A percentile compares a stretch with the other conserved stretches of the same genome.
These are phyloP conservation scores for Entomortierella chlamydospora DNA, from an alignment of 192 early-diverging fungal genomes.

Conservation along the genomic window DNA sequence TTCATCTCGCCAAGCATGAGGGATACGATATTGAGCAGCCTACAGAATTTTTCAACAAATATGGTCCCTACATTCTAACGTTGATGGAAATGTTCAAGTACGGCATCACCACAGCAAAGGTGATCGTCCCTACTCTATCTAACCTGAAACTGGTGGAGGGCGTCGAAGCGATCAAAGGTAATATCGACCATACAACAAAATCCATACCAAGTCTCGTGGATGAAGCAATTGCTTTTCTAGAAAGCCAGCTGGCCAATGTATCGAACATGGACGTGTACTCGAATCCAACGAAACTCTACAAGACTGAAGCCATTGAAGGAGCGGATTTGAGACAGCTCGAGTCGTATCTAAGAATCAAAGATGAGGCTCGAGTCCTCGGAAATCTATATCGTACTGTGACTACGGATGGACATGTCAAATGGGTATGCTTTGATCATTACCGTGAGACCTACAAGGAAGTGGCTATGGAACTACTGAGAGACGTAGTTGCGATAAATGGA, in stretches of 20 bases:
- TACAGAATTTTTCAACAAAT: not conserved
- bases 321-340: slow-evolving; percentile 12
- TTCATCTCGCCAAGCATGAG: not conserved
- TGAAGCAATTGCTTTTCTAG: not conserved
- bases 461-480: not conserved
- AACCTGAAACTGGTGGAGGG: not conserved
- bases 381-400: slow-evolving; percentile 23
- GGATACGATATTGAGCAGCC: slow-evolving; percentile 6
- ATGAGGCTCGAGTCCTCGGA: not conserved
- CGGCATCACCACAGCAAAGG: not conserved
- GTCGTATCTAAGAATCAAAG: not conserved
- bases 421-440: slow-evolving; percentile 17
- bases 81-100: not conserved
- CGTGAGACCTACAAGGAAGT: not conserved
- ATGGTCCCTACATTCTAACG: slow-evolving; percentile 1
- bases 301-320: slow-evolving; percentile 1
- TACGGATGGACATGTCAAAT: slow-evolving; percentile 15
- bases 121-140: not conserved
- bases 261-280: too few species aligned
- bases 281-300: not conserved
- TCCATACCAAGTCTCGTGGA: not conserved
- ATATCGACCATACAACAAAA: not conserved
- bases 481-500: not conserved
- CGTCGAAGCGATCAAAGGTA: not conserved
- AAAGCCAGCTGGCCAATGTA: too few species aligned